Evolutionary conservation across 2,329 filamentous ascomycete genomes (phyloP).

Genomic region (Reticulascus tulasneorum): DNA sequence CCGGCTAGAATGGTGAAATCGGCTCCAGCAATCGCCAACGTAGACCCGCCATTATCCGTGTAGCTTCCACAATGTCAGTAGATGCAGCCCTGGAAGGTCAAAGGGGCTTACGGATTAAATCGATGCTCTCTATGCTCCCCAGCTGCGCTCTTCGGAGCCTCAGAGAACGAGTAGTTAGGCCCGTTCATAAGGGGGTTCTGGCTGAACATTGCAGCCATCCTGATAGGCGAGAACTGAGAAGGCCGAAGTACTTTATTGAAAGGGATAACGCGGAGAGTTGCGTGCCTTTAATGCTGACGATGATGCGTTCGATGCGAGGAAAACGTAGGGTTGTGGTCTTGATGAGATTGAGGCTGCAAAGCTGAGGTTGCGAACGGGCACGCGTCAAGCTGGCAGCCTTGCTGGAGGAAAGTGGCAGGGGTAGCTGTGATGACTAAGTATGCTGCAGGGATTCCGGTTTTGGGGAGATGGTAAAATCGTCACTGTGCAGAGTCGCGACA

Average conservation of each 20-base stretch:
- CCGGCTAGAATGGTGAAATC: conserved; percentile 96
- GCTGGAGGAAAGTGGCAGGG: conserved; percentile 22
- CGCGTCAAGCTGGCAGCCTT: conserved; percentile 52
- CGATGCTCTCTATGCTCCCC: conserved; percentile 67
- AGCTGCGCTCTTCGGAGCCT: conserved; percentile 49
- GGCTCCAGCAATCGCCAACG: conserved; percentile 86
- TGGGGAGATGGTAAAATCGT: conserved; percentile 4
- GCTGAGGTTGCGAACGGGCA: conserved; percentile 21
- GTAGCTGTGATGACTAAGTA: conserved; percentile 40
- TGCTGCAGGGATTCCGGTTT: conserved; percentile 13
- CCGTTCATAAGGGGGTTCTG: conserved; percentile 67
- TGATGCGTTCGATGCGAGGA: conserved; percentile 11
- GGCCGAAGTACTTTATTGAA: not conserved
- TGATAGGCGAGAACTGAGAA: conserved; percentile 22
- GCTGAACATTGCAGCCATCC: conserved; percentile 65
- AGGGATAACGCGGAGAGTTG: not conserved
- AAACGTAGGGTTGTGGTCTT: conserved; percentile 3
- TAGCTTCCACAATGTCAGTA: conserved; percentile 55
- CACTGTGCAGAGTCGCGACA: conserved; percentile 7
- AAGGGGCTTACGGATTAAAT: conserved; percentile 77
- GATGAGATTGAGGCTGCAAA: conserved; percentile 22
- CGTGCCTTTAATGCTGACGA: conserved; percentile 8
- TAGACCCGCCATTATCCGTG: conserved; percentile 96
- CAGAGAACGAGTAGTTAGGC: conserved; percentile 65
- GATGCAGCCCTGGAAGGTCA: not conserved